phyloP scores from a whole-genome alignment of 164 flowering plant species.

The Buxus sempervirens region DNA sequence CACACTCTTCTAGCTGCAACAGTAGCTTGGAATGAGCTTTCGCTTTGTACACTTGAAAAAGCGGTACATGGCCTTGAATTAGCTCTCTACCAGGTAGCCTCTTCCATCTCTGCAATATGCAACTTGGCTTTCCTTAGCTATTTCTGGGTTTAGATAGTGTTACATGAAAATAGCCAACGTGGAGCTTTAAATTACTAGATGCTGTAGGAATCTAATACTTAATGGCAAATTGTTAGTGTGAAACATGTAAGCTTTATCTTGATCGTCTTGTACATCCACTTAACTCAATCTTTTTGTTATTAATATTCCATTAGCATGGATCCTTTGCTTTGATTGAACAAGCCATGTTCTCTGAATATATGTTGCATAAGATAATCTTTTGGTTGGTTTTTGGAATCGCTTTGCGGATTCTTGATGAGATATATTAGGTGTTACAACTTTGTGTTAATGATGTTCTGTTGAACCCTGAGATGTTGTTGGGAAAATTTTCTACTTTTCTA shows the following conservation, averaged over 20 bases:
- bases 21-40: conserved; percentile 74
- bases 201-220: no score
- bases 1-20: conserved; percentile 58
- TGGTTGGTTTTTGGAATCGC: neutral
- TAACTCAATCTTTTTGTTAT: no score
- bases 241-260: no score
- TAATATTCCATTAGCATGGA: neutral
- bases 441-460: neutral
- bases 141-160: neutral
- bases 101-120: conserved; percentile 2
- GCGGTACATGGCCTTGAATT: conserved; percentile 50
- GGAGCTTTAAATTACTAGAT: neutral
- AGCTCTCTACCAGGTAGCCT: conserved; percentile 60
- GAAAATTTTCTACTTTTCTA: neutral
- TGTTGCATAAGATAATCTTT: neutral
- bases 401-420: neutral
- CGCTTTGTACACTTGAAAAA: conserved; percentile 39
- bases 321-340: neutral
- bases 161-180: neutral
- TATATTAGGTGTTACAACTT: neutral
- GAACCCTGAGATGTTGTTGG: no score
- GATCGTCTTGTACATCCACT: no score
- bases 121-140: neutral
- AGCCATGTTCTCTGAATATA: no score
- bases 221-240: no score